These are phyloP conservation scores for Leptographium lundbergii DNA, from an alignment of 2,329 filamentous ascomycete genomes.

Conservation along the genomic window DNA sequence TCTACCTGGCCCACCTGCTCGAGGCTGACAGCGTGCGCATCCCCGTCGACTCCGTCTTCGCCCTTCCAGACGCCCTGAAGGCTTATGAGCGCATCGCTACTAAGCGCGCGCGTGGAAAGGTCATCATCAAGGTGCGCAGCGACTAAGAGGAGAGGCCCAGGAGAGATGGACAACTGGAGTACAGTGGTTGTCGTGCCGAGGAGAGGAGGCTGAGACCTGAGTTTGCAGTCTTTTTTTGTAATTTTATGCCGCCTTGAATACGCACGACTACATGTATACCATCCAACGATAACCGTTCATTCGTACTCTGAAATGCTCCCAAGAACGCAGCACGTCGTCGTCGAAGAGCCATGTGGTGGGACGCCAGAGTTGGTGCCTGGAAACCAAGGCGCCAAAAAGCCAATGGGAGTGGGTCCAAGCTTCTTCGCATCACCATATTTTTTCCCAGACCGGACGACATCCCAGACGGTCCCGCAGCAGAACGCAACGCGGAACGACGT, in stretches of 20 bases:
- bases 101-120: constrained; percentile 4
- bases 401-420: not conserved
- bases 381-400: not conserved
- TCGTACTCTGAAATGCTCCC: too few relatives aligned
- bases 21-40: constrained; percentile 14
- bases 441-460: not conserved
- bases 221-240: too few relatives aligned
- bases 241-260: too few relatives aligned
- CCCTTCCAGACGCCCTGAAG: not conserved
- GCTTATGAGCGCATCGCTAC: constrained; percentile 6
- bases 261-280: too few relatives aligned
- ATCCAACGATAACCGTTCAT: too few relatives aligned
- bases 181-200: too few relatives aligned
- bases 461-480: not conserved
- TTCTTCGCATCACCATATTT: not conserved
- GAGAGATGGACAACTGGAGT: too few relatives aligned
- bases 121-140: constrained; percentile 4
- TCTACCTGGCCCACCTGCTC: constrained; percentile 15
- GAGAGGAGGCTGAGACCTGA: too few relatives aligned
- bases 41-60: constrained; percentile 5
- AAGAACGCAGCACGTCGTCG: too few relatives aligned
- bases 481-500: not conserved
- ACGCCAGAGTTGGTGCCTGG: not conserved
- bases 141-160: not conserved
- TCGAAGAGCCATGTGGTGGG: too few relatives aligned